Evolutionary conservation across 129 eudicot species (phyloP).

Genomic region (Flaveria ramosissima): DNA sequence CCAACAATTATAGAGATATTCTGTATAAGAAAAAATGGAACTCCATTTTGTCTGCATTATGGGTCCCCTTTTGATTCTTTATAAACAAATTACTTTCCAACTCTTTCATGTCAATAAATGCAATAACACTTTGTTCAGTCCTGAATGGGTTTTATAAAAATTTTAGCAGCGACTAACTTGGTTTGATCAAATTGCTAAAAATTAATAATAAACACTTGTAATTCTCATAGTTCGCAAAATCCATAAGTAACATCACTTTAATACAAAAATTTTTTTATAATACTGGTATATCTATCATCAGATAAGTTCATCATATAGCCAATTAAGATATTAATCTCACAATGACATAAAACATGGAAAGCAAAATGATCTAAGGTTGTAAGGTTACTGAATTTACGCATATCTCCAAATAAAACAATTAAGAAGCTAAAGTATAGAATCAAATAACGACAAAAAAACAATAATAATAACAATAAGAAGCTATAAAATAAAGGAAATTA

Average conservation of each 20-base stretch:
- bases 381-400: not conserved
- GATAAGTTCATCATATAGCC: not conserved
- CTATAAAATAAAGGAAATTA: not conserved
- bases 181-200: not conserved
- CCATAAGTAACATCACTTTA: not conserved
- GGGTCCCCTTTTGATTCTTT: not conserved
- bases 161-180: not conserved
- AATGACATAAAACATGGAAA: constrained; percentile 7
- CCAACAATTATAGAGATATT: too few relatives aligned
- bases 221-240: not conserved
- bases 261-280: not conserved
- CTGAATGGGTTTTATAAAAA: not conserved
- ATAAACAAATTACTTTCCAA: not conserved
- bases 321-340: not conserved
- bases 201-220: not conserved
- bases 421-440: not conserved
- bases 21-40: too few relatives aligned
- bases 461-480: not conserved
- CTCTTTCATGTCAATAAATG: not conserved
- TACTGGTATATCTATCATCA: not conserved
- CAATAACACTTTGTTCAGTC: not conserved
- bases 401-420: not conserved
- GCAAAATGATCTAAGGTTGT: not conserved
- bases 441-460: not conserved
- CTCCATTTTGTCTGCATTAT: not conserved